Percentiles rank a stretch among this genome's conserved stretches.
Conservation (phyloP, 306 rosid genomes). For the Aeschynomene evenia region DNA sequence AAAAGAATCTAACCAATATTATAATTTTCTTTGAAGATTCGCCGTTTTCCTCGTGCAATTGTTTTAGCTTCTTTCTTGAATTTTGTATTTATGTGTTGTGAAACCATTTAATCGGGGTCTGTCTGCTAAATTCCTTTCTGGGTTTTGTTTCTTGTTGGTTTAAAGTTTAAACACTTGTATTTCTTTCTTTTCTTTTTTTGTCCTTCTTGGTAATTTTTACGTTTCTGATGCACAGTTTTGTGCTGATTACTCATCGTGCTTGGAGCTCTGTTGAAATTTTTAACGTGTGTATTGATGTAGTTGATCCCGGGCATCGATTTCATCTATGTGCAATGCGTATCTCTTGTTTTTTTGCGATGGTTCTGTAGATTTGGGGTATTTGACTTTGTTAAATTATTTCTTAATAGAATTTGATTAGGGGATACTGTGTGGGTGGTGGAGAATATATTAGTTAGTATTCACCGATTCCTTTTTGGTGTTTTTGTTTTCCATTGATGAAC, state of each 20-base stretch:
- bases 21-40: neutral
- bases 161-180: neutral
- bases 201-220: neutral
- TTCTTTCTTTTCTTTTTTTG: neutral
- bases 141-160: neutral
- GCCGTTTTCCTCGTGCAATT: constrained; percentile 1
- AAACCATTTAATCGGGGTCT: constrained; percentile 16
- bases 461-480: neutral
- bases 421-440: neutral
- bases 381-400: neutral
- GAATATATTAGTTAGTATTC: neutral
- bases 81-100: neutral
- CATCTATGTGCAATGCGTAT: constrained; percentile 2
- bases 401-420: neutral
- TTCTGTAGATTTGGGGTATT: constrained; percentile 25
- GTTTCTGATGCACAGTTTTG: constrained; percentile 2
- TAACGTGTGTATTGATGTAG: neutral
- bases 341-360: neutral
- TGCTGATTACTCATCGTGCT: neutral
- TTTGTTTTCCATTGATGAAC: neutral
- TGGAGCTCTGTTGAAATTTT: constrained; percentile 13
- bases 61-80: constrained; percentile 10
- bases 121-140: neutral
- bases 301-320: constrained; percentile 12
- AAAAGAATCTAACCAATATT: no score